Base-by-base conservation (phyloP, 805 yeast genomes). In the Kazachstania kunashirensis region DNA sequence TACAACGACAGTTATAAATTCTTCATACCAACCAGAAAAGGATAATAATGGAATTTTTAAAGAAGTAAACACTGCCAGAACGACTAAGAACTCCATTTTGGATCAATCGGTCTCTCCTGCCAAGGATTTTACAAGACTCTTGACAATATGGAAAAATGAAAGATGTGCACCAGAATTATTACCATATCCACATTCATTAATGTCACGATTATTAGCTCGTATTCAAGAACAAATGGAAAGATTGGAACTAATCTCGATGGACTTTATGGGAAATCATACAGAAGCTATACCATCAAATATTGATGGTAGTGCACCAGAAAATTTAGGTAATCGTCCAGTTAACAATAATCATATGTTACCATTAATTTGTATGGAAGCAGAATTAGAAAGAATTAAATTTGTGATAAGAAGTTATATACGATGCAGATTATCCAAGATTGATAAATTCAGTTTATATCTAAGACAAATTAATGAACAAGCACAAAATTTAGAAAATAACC, bases 81-180 rank as follows among this genome's bases (percentile, higher is more conserved):
- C n/a, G n/a, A n/a, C n/a, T n/a, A n/a, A n/a, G n/a, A n/a, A n/a
- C n/a, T n/a, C n/a, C n/a, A n/a, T n/a, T n/a, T n/a, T n/a, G n/a
- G n/a, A n/a, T n/a, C n/a, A n/a, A n/a, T n/a, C n/a, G n/a, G n/a
- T 30, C 10, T 34, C 50, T 4, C 46, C 57, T 24, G 42, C 48
- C 39, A 19, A 47, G 30, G 50, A 54, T 47, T 49, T 40, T 36
- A 30, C 38, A 24, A 57, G 57, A 23, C 62, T 88, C 30, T 66
- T 73, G 16, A 68, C 66, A 20, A 75, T 77, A 2, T 89, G 95
- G 96, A 62, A 81, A 21, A 73, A 80, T 36, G 98, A 92, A 55
- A 68, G 95, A 37, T 76, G 76, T 68, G 67, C 92, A 1, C 97
- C 96, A 0, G 95, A 84, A 40, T 60, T 92, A n/a, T 62, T 89